Evolutionary conservation across 1,284 basidiomycete species (phyloP).

Genomic region (Ganoderma leucocontextum): DNA sequence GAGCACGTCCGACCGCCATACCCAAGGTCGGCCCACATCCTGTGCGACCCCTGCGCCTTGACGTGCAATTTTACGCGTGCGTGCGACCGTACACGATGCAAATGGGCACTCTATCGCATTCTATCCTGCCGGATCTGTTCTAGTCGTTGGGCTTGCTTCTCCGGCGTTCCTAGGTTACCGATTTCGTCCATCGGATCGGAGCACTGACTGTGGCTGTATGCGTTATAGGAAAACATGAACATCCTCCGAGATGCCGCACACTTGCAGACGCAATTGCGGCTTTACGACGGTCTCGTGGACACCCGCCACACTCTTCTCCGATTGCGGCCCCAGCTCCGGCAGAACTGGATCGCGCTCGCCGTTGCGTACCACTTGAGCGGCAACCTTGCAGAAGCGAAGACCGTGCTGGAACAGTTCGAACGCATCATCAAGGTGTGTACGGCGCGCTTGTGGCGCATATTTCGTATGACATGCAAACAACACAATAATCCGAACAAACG

Average conservation of each 20-base stretch:
- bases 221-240: conserved; percentile 90
- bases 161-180: conserved; percentile 3
- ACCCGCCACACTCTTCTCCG: conserved; percentile 85
- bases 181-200: conserved; percentile 9
- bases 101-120: neutral
- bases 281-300: conserved; percentile 84
- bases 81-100: neutral
- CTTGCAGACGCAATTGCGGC: conserved; percentile 90
- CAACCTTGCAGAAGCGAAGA: conserved; percentile 76
- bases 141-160: neutral
- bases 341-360: conserved; percentile 92
- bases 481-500: neutral
- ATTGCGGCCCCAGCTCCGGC: conserved; percentile 84
- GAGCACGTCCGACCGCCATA: neutral
- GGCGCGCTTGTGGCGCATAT: neutral
- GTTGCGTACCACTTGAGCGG: conserved; percentile 90
- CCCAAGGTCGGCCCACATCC: neutral
- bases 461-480: neutral
- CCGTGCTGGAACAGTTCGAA: conserved; percentile 78
- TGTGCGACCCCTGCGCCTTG: neutral
- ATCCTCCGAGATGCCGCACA: conserved; percentile 92
- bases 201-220: conserved; percentile 2
- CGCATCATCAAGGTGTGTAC: conserved; percentile 63
- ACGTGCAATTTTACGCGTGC: conserved; percentile 7
- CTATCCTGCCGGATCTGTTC: neutral